Base-by-base conservation (phyloP, 2,329 filamentous ascomycete species). In the Monilinia fructigena region DNA sequence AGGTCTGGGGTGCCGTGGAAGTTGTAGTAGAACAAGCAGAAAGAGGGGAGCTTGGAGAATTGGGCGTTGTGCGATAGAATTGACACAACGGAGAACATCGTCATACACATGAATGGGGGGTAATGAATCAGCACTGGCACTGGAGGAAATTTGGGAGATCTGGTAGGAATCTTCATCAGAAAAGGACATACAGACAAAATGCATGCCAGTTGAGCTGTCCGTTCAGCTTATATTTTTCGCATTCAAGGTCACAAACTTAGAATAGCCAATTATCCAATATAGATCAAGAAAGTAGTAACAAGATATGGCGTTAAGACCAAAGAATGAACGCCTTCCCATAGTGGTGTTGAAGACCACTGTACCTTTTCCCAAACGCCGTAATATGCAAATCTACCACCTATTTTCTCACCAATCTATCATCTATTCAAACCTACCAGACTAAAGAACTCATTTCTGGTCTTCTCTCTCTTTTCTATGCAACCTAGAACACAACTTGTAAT, bases 401-500 rank as follows among this genome's bases (percentile, higher is more conserved):
- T 38, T 61, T 50, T 16, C 8, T 35, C 35, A 38, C 62, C 42
- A 60, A 48, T 28, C 66, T 71, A 83, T 70, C 77, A 76, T 71
- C 80, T 79, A 77, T 91, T 87, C 66, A 93, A 78, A 50, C 85
- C 85, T 45, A 89, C 81, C 47, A 99, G 83, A 73, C 89, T 97
- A 76, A 99, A 80, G 75, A 99, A 99, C 79, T 99, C 95, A 77
- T 97, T 96, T 73, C 95, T 84, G 14, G 94, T 97, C 83, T 97
- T 97, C 68, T 92, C 92, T 73, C 91, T 92, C 68, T 89, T 89
- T 76, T 97, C 89, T 83, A 99, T 96, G 74, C 93, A 93, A 50
- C 95, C 95, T n/a, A 98, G 85, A 80, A 99, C 96, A 77, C 94
- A 98, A 81, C 93, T 97, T 23, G 95, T 99, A 48, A 96, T 95